Base-by-base conservation (phyloP, 2,329 filamentous ascomycete genomes). In the Sporothrix variecibatus region DNA sequence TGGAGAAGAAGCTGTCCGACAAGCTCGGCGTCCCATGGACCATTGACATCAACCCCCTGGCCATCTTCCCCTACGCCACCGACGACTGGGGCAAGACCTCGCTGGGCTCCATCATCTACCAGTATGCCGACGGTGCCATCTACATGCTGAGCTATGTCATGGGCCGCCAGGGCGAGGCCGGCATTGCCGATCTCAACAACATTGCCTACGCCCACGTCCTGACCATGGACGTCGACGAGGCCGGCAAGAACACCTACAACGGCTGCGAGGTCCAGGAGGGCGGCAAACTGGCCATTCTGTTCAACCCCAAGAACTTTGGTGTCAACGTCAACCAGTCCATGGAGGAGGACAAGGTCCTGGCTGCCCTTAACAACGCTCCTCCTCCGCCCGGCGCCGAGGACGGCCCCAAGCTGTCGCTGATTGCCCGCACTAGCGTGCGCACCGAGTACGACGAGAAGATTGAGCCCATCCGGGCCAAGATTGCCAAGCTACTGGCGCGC, bases 271-370 rank as follows among this genome's bases (percentile, higher is more conserved):
- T 89, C 64, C 67, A 69, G 46, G 78, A 80, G 1, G 83, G 85
- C 4, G 86, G 86, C 64, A 80, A 83, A 75, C 84, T 89, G 8
- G 80, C 83, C 73, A 81, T 89, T n/a, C 77, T 88, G 56, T 89
- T 88, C 79, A 76, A 80, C 20, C 80, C 82, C 34, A 77, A 78
- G 4, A 76, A 80, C 69, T 82, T 89, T 0, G 87, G 85, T 64
- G 80, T 78, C 77, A 89, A 89, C 80, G 81, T 84, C 74, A 77
- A 79, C 78, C 76, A 84, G 62, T 82, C 83, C 72, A 75, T 84
- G 23, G 77, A 82, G 9, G 78, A 77, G 11, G 75, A 80, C 51
- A 80, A 82, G 9, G 81, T 89, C 34, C 77, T 81, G 43, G 79
- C 81, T 38, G 86, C 87, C 2, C 81, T 89, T 74, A 86, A 88